A percentile compares a stretch with the other conserved stretches of the same genome.
Conservation (phyloP, 805 yeast species). For the Myxozyma lipomycoides region DNA sequence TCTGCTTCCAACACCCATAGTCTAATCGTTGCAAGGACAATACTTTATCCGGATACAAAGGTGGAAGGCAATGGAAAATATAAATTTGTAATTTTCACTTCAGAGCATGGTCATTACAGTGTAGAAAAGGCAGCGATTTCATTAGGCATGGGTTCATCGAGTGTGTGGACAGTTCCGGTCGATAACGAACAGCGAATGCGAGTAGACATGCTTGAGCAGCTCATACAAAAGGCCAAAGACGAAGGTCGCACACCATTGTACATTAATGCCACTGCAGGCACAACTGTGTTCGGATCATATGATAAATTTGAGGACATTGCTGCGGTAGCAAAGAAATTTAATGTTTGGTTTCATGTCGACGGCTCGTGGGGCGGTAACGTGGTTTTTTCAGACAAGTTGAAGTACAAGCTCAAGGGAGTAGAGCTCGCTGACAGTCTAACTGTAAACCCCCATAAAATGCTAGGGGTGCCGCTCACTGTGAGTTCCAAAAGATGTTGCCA, state of each 20-base stretch:
- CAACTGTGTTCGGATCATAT: slow-evolving; percentile 81
- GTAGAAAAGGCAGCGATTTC: slow-evolving; percentile 78
- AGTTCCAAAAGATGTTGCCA: background rate
- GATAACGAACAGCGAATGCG: slow-evolving; percentile 55
- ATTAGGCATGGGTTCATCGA: slow-evolving; percentile 61
- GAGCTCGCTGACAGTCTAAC: slow-evolving; percentile 72
- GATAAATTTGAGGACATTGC: slow-evolving; percentile 62
- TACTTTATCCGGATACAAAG: slow-evolving; percentile 66
- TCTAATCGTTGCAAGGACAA: slow-evolving; percentile 69
- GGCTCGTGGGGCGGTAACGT: slow-evolving; percentile 93
- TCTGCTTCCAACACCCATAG: slow-evolving; percentile 81
- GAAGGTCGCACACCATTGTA: slow-evolving; percentile 71
- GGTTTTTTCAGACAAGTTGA: slow-evolving; percentile 54
- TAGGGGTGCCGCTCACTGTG: slow-evolving; percentile 66
- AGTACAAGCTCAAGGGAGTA: slow-evolving; percentile 51
- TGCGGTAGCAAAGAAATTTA: slow-evolving; percentile 49
- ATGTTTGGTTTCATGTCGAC: slow-evolving; percentile 78
- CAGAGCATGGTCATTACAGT: slow-evolving; percentile 64
- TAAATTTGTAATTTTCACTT: slow-evolving; percentile 66
- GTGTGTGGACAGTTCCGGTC: slow-evolving; percentile 62
- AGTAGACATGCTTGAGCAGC: slow-evolving; percentile 44
- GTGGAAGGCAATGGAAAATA: slow-evolving; percentile 49
- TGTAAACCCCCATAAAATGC: slow-evolving; percentile 80
- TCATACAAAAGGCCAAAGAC: slow-evolving; percentile 43
- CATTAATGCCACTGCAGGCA: slow-evolving; percentile 81